A percentile compares a stretch with the other conserved stretches of the same genome.
Evolutionary conservation across 2,329 filamentous ascomycete species (phyloP).

Genomic region (Clarireedia monteithiana): DNA sequence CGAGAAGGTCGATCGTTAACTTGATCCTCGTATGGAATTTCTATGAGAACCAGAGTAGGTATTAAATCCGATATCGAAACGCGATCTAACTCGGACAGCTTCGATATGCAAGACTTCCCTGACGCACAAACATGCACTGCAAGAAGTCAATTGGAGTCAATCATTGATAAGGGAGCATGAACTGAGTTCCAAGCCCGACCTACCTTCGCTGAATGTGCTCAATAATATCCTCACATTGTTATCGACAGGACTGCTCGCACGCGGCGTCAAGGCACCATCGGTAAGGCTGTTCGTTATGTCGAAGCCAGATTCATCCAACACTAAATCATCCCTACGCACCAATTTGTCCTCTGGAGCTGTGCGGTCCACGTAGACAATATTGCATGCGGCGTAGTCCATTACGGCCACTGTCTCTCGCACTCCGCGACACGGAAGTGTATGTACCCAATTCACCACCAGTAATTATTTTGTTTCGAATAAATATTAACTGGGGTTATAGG

Average conservation of each 20-base stretch:
- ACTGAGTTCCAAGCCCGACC: constrained; percentile 4
- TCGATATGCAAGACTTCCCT: constrained; percentile 43
- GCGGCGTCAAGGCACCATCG: constrained; percentile 10
- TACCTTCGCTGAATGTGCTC: constrained; percentile 43
- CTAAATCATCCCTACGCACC: constrained; percentile 29
- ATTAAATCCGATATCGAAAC: constrained; percentile 37
- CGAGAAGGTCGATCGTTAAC: constrained; percentile 26
- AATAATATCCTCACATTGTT: constrained; percentile 42
- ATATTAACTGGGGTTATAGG: constrained; percentile 2
- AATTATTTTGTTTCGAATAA: constrained; percentile 3
- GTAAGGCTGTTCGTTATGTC: constrained; percentile 13
- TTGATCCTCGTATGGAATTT: constrained; percentile 39
- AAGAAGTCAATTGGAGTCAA: constrained; percentile 14
- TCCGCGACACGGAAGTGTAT: constrained; percentile 21
- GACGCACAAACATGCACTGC: constrained; percentile 46
- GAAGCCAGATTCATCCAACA: constrained; percentile 21
- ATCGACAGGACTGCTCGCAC: constrained; percentile 31
- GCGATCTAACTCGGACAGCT: constrained; percentile 43
- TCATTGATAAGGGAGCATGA: constrained; percentile 2
- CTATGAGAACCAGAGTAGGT: constrained; percentile 48
- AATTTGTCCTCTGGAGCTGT: constrained; percentile 31
- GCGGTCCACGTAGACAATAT: constrained; percentile 37
- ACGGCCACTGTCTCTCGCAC: constrained; percentile 20
- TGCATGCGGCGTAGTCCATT: constrained; percentile 37
- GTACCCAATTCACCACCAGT: constrained; percentile 20